phyloP scores from a whole-genome alignment of 1,284 basidiomycete genomes.

The Microbotryomycetes sp. region DNA sequence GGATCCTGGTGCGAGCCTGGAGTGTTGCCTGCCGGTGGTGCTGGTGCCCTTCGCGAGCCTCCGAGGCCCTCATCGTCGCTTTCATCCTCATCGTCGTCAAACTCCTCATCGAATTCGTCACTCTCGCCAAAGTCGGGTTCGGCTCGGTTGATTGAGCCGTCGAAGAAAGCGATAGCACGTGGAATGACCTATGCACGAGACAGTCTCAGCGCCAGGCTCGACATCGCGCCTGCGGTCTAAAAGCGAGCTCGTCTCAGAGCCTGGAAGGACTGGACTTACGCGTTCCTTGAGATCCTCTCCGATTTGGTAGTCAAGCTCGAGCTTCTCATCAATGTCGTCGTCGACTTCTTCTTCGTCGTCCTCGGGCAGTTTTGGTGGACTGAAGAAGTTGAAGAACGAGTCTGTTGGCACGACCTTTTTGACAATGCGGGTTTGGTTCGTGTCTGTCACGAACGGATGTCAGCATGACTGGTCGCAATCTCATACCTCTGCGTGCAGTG shows the following conservation, averaged over 20 bases:
- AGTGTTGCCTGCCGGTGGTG: background rate
- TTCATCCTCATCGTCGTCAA: background rate
- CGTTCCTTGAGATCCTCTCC: constrained; percentile 98
- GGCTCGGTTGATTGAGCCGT: background rate
- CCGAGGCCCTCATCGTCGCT: background rate
- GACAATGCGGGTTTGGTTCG: constrained; percentile 84
- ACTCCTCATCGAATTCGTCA: background rate
- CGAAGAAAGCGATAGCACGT: constrained; percentile 63
- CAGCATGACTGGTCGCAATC: constrained; percentile 11
- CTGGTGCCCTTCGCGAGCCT: background rate
- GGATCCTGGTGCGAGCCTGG: background rate
- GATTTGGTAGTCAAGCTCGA: constrained; percentile 96
- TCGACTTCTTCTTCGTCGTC: constrained; percentile 72
- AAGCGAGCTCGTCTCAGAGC: background rate
- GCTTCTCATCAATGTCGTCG: constrained; percentile 83
- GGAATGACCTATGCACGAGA: constrained; percentile 66
- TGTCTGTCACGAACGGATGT: constrained; percentile 53
- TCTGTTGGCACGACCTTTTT: constrained; percentile 80
- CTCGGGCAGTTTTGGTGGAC: constrained; percentile 66
- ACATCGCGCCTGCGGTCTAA: background rate
- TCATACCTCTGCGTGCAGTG: background rate
- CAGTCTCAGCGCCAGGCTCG: background rate
- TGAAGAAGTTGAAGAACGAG: constrained; percentile 98
- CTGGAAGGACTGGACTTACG: constrained; percentile 49
- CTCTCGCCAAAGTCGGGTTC: background rate